Conservation (phyloP, 306 rosid genomes). For the Vigna nakashimae region DNA sequence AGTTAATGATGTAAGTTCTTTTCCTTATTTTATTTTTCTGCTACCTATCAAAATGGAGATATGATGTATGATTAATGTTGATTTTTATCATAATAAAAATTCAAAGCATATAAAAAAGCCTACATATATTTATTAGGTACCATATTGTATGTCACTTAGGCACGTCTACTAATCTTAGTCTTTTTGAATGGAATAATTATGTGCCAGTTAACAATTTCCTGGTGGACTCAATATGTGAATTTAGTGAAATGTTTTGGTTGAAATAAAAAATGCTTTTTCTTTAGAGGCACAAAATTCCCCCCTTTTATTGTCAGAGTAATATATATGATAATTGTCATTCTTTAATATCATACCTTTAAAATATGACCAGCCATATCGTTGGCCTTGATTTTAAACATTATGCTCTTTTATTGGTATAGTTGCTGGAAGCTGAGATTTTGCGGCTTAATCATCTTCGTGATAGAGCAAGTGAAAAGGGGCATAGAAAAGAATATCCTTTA, state of each 20-base stretch:
- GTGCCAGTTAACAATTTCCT: constrained; percentile 17
- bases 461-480: constrained; percentile 91
- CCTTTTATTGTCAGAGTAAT: constrained; percentile 14
- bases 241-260: constrained; percentile 14
- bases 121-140: constrained; percentile 10
- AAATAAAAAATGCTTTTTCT: constrained; percentile 28
- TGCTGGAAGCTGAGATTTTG: constrained; percentile 72
- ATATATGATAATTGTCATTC: constrained; percentile 1
- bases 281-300: neutral
- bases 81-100: constrained; percentile 26
- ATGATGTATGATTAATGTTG: constrained; percentile 27
- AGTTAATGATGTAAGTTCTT: constrained; percentile 76
- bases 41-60: constrained; percentile 19
- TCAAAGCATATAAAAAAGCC: constrained; percentile 14
- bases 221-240: constrained; percentile 9
- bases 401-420: constrained; percentile 57
- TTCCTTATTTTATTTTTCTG: constrained; percentile 14
- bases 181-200: constrained; percentile 23
- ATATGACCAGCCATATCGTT: constrained; percentile 35
- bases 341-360: constrained; percentile 26
- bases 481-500: constrained; percentile 93
- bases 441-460: constrained; percentile 77
- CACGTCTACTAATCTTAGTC: constrained; percentile 14
- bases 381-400: constrained; percentile 24
- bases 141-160: neutral